Percentiles rank a stretch among this genome's conserved stretches.
Evolutionary conservation across 148 eudicot genomes (phyloP).

Genomic region (Rhododendron vialii): DNA sequence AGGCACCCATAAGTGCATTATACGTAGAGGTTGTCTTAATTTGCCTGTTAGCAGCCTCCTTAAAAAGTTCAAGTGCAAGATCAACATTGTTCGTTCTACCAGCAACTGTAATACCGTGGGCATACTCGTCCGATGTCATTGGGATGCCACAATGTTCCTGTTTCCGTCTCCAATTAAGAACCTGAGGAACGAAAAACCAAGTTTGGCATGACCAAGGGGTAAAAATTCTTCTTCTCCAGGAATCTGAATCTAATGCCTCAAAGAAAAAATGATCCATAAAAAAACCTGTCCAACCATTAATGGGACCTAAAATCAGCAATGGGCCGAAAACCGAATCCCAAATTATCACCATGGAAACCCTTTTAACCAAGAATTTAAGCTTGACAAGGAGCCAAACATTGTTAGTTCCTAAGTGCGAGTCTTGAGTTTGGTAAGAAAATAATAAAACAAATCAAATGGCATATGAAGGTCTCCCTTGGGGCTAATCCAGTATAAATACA

Average conservation of each 20-base stretch:
- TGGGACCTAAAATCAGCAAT: background rate
- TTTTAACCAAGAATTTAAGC: background rate
- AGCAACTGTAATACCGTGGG: conserved; percentile 56
- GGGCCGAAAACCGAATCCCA: background rate
- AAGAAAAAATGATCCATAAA: background rate
- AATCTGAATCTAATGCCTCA: background rate
- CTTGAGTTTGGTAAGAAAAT: background rate
- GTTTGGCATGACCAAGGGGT: background rate
- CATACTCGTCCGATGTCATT: conserved; percentile 64
- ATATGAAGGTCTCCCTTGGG: background rate
- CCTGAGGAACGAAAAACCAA: conserved; percentile 27
- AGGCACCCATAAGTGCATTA: conserved; percentile 79
- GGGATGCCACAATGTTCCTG: conserved; percentile 32
- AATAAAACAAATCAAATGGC: background rate
- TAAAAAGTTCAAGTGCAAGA: conserved; percentile 61
- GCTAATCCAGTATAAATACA: background rate
- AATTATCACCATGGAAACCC: conserved; percentile 1
- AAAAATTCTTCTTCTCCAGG: background rate
- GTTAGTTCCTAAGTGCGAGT: background rate
- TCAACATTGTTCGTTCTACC: conserved; percentile 55
- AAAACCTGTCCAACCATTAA: background rate
- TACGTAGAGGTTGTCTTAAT: conserved; percentile 38
- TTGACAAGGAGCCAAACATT: background rate
- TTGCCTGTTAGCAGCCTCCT: conserved; percentile 47
- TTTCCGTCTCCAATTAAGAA: conserved; percentile 70